Evolutionary conservation across 2,329 filamentous ascomycete species (phyloP).

Genomic region (Pseudogymnoascus sp.): DNA sequence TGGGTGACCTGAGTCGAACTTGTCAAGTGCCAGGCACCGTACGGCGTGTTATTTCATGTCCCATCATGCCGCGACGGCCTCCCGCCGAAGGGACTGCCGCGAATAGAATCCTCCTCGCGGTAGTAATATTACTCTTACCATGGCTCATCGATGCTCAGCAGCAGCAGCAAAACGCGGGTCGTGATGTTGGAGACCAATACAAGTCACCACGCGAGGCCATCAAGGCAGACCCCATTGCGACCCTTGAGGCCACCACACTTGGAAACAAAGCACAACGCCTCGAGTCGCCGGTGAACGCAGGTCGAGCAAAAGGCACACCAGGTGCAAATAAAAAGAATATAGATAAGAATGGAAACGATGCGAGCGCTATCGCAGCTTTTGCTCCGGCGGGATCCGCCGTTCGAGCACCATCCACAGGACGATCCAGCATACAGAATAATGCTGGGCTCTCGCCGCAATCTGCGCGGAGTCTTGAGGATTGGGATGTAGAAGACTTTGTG

Average conservation of each 20-base stretch:
- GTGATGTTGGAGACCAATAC: slow-evolving; percentile 19
- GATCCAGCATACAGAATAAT: slow-evolving; percentile 44
- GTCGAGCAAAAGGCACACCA: slow-evolving; percentile 26
- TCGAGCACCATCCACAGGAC: slow-evolving; percentile 78
- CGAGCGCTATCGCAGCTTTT: slow-evolving; percentile 95
- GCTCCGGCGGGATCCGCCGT: slow-evolving; percentile 96
- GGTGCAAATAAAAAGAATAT: slow-evolving; percentile 21
- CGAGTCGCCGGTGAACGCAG: slow-evolving; percentile 24
- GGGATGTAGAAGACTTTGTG: slow-evolving; percentile 99
- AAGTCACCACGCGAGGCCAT: slow-evolving; percentile 26
- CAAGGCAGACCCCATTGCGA: slow-evolving; percentile 20
- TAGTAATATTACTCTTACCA: slow-evolving; percentile 51
- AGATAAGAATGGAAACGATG: slow-evolving; percentile 49
- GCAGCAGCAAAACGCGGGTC: slow-evolving; percentile 40
- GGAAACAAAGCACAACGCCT: slow-evolving; percentile 24
- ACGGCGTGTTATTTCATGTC: slow-evolving; percentile 15
- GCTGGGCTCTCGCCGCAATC: slow-evolving; percentile 66
- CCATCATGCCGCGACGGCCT: slow-evolving; percentile 57
- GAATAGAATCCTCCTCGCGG: slow-evolving; percentile 43
- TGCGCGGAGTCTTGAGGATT: slow-evolving; percentile 96
- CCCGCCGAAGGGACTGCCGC: slow-evolving; percentile 47
- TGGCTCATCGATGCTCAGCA: slow-evolving; percentile 57
- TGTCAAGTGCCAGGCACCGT: slow-evolving; percentile 1
- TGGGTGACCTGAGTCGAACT: not conserved
- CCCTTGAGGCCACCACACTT: slow-evolving; percentile 24